Percentiles rank a stretch among this genome's conserved stretches.
These are phyloP conservation scores for Dendrobium nobile DNA, from an alignment of 106 monocot species.

Conservation along the genomic window DNA sequence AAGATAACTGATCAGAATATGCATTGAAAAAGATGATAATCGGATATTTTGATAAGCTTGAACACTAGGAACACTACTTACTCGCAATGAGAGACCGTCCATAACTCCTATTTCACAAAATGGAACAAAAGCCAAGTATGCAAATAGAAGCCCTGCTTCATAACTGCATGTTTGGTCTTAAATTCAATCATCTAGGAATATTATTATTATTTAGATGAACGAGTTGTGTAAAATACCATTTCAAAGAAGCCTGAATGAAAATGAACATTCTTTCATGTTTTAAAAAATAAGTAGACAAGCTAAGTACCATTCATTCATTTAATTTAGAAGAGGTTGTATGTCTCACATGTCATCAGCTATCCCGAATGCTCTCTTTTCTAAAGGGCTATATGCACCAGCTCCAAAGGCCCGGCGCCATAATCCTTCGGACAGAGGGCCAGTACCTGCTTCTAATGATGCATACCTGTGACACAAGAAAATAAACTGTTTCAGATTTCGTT, in stretches of 20 bases:
- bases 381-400: constrained; percentile 68
- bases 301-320: neutral
- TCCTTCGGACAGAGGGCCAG: constrained; percentile 53
- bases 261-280: neutral
- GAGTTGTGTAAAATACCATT: neutral
- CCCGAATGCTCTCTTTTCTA: constrained; percentile 93
- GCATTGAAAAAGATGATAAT: neutral
- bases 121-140: constrained; percentile 91
- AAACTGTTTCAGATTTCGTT: neutral
- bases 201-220: too few species aligned
- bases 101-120: constrained; percentile 81
- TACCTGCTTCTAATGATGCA: constrained; percentile 47
- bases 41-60: neutral
- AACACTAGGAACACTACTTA: constrained; percentile 18
- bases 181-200: too few species aligned
- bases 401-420: constrained; percentile 70
- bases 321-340: too few species aligned
- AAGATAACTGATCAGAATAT: neutral
- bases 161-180: constrained; percentile 39
- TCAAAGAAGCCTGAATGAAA: constrained; percentile 2
- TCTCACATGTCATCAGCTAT: constrained; percentile 94
- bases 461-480: constrained; percentile 29
- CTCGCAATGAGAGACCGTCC: constrained; percentile 86
- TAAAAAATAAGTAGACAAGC: neutral
- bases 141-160: constrained; percentile 89